These are phyloP conservation scores for Mesembryanthemum crystallinum DNA, from an alignment of 148 eudicot species.

Conservation along the genomic window DNA sequence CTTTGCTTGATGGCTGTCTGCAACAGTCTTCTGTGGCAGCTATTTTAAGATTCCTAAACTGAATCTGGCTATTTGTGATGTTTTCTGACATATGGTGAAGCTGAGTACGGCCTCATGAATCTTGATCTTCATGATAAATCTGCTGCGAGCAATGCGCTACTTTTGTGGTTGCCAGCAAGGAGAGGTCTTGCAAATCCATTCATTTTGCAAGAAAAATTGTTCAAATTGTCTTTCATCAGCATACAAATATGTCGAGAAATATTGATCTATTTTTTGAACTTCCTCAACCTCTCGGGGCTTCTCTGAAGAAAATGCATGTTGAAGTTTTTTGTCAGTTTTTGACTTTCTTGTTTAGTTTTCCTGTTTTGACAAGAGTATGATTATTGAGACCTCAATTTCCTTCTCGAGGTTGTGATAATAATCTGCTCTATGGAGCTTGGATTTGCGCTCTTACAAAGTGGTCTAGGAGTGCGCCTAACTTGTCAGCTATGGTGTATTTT, in stretches of 20 bases:
- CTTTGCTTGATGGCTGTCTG: background rate
- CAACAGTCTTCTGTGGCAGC: background rate
- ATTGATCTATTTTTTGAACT: no score
- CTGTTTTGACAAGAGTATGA: background rate
- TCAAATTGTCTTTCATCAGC: no score
- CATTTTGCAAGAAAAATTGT: background rate
- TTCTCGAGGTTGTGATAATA: background rate
- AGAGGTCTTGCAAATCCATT: background rate
- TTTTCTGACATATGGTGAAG: conserved; percentile 2
- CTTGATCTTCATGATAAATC: background rate
- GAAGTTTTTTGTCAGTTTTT: conserved; percentile 1
- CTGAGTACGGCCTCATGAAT: background rate
- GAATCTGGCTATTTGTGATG: background rate
- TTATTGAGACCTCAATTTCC: background rate
- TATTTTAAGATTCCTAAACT: background rate
- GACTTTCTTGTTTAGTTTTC: background rate
- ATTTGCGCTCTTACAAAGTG: background rate
- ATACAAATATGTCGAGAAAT: no score
- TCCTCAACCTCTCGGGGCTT: no score
- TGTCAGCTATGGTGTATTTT: conserved; percentile 16
- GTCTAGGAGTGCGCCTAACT: conserved; percentile 1
- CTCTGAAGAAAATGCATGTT: background rate
- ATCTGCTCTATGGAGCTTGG: no score
- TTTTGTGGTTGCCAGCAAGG: background rate
- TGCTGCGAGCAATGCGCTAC: background rate